Evolutionary conservation across 73 alveolate genomes (phyloP), one percentile per base, ranked within the genome.

Genomic region (Paramecium sonneborni): DNA sequence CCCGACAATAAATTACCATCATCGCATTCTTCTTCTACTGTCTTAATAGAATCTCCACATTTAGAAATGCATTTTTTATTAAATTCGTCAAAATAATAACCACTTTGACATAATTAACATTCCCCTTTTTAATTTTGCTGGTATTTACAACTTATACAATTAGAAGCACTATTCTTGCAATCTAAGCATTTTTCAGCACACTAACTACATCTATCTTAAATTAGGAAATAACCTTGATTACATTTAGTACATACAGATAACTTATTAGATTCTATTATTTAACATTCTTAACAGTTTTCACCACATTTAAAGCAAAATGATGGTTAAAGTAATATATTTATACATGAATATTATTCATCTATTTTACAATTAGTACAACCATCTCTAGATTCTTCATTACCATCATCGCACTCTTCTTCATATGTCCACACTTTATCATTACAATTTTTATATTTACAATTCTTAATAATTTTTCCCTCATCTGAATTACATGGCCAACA

Each of bases 361-460:
- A 72, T 34, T n/a, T 72, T 34, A 15, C 86, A 72, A 72, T 72
- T 35, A 12, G 86, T 15, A 20, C 86, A 72, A 2, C 86, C 86
- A 72, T 72, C 86, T 72, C 86, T 72, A 1, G 48, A 1, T 0
- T 30, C 11, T 2, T 3, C 4, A 72, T 72, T 72, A 1, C 86
- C 86, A 35, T 72, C 86, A 72, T 72, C 86, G 14, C 86, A 72
- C 4, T 30, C 52, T 72, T 72, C 86, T 9, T 62, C 86, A 12
- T 37, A n/a, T 3, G 44, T 58, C 52, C 43, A 79, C 1, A 23
- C 1, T 8, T 20, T 1, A 41, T 79, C 90, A 20, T 44, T 35
- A 44, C 90, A 79, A 9, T 21, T 32, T 38, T 12, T 44, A 7
- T 28, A 30, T 24, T 72, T 28, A 9, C 86, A 72, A 35, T 72